Percentiles rank a stretch among this genome's conserved stretches.
Evolutionary conservation across 164 flowering plant genomes (phyloP).

Genomic region (Sedum album): DNA sequence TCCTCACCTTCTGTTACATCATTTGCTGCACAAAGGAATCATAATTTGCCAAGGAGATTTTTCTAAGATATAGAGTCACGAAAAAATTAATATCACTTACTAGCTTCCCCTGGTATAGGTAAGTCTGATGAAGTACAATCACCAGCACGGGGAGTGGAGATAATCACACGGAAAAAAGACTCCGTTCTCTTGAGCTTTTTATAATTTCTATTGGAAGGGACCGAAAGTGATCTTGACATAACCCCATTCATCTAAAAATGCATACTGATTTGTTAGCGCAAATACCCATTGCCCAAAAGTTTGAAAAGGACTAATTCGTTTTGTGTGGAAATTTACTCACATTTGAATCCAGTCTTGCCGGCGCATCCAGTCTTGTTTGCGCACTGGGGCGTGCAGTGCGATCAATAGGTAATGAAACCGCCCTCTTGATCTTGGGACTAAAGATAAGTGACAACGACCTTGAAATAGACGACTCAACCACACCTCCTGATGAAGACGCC

Average conservation of each 20-base stretch:
- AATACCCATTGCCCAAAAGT: not conserved
- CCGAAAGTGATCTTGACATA: not conserved
- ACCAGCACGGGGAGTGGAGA: not conserved
- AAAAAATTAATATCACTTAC: not conserved
- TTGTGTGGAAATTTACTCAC: slow-evolving; percentile 34
- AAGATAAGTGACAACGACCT: slow-evolving; percentile 54
- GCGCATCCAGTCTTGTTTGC: slow-evolving; percentile 15
- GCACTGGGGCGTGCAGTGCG: slow-evolving; percentile 24
- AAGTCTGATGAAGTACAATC: not conserved
- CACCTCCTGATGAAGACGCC: slow-evolving; percentile 13
- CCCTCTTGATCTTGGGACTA: slow-evolving; percentile 45
- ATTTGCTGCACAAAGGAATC: slow-evolving; percentile 27
- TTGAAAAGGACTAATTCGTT: no score
- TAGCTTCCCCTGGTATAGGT: not conserved
- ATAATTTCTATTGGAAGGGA: not conserved
- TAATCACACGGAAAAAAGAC: not conserved
- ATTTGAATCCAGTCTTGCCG: slow-evolving; percentile 20
- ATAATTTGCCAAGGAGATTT: not conserved
- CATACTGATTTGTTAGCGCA: not conserved
- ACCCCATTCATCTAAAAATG: not conserved
- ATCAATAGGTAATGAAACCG: slow-evolving; percentile 50
- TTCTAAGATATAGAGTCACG: not conserved
- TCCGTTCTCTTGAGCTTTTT: not conserved
- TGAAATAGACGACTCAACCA: slow-evolving; percentile 23
- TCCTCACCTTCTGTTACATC: slow-evolving; percentile 64